phyloP scores from a whole-genome alignment of 768 basidiomycete species.

The Russula earlei region DNA sequence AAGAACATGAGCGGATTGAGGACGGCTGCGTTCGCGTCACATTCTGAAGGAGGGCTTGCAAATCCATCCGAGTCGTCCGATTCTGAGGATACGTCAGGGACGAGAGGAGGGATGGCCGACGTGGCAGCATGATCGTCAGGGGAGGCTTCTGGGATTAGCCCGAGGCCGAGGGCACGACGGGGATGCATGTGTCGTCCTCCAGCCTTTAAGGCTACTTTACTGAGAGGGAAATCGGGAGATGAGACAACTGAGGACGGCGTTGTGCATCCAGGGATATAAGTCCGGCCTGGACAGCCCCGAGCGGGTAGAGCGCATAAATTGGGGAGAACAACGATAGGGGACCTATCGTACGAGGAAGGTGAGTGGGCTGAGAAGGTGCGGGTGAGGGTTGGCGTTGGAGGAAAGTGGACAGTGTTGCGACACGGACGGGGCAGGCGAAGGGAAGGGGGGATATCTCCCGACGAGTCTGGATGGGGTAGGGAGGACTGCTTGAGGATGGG shows the following conservation, averaged over 20 bases:
- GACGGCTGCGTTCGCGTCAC: background rate
- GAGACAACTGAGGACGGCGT: conserved; percentile 12
- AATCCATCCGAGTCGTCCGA: conserved; percentile 58
- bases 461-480: background rate
- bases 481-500: conserved; percentile 20
- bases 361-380: conserved; percentile 36
- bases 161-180: conserved; percentile 27
- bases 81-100: conserved; percentile 54
- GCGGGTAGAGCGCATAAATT: conserved; percentile 71
- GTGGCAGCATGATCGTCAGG: background rate
- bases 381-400: conserved; percentile 31
- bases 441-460: background rate
- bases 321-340: conserved; percentile 64
- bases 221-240: conserved; percentile 12
- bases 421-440: conserved; percentile 1
- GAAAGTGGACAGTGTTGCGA: conserved; percentile 36
- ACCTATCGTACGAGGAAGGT: conserved; percentile 57
- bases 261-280: conserved; percentile 43
- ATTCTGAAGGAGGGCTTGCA: conserved; percentile 26
- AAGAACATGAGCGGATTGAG: conserved; percentile 22
- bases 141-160: conserved; percentile 4
- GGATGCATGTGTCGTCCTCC: conserved; percentile 39
- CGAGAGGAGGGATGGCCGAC: conserved; percentile 38
- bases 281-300: conserved; percentile 67
- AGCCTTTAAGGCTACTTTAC: conserved; percentile 20